Base-by-base conservation (phyloP, 2,329 filamentous ascomycete genomes). In the Neoarthrinium moseri region DNA sequence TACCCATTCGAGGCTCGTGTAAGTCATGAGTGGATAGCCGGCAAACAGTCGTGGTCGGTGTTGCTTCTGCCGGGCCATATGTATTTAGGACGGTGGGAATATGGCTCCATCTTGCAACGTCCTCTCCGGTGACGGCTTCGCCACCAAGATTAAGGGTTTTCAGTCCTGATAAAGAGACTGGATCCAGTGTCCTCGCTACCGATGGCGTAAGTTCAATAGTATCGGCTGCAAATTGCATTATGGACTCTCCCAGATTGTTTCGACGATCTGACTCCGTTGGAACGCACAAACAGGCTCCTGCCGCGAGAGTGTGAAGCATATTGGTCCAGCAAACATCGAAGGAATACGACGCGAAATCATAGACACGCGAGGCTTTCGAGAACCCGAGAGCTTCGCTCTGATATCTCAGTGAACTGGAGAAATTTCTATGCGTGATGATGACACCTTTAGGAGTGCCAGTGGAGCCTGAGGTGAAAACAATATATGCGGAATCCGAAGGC, bases 341-440 rank as follows among this genome's bases (percentile, higher is more conserved):
- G 4, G 32, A n/a, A 15, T 24, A 37, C 5, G 42, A 36, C 4
- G 21, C 12, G n/a, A 45, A 45, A 10, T 45, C 18, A 7, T 20
- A 20, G 17, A 37, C 23, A 6, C 42, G 20, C 8, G 20, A 10
- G n/a, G 8, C 35, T 17, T 27, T 39, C 10, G 23, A 15, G 11
- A 13, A 7, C 0, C 52, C 49, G 5, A 71, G 56, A 0, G 56
- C 53, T 3, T 52, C 51, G 10, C 57, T 53, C 4, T 55, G 2
- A 18, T 12, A 8, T 6, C 12, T n/a, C 11, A 45, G 15, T 1
- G 22, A 32, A 26, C 37, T 23, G 7, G 29, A 11, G 13, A 43
- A 34, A 7, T 3, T 17, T n/a, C 10, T 5, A 21, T 45, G 42
- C n/a, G 27, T 5, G 4, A 45, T 8, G 2, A 20, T 8, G 4